Conservation (phyloP, 345 rosid genomes). For the Hypericum androsaemum region DNA sequence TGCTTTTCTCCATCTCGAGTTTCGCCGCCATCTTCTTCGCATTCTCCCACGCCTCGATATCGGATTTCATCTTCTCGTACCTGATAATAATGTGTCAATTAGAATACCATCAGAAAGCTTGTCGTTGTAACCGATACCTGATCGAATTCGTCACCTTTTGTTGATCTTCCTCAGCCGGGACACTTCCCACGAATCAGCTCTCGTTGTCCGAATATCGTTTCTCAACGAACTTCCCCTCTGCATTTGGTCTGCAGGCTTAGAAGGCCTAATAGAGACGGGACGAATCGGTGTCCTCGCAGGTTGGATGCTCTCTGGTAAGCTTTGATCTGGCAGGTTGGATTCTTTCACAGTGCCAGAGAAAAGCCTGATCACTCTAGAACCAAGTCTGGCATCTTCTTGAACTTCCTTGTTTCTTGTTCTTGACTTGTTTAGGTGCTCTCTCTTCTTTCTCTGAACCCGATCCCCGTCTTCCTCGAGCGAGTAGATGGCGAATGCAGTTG, state of each 20-base stretch:
- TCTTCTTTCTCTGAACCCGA: conserved; percentile 17
- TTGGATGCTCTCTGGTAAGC: conserved; percentile 11
- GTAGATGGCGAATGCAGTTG: conserved; percentile 37
- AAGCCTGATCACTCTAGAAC: conserved; percentile 8
- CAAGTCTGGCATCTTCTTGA: conserved; percentile 9
- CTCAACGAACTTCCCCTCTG: conserved; percentile 12
- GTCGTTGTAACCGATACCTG: not conserved
- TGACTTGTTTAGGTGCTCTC: conserved; percentile 32
- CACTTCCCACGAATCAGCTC: conserved; percentile 64
- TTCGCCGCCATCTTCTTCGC: conserved; percentile 50
- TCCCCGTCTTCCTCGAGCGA: conserved; percentile 33
- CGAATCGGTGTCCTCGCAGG: conserved; percentile 14
- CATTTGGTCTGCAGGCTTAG: conserved; percentile 8
- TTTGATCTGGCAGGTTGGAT: conserved; percentile 6
- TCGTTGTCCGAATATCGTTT: conserved; percentile 18
- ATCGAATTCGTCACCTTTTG: conserved; percentile 28
- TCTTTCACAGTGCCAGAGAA: conserved; percentile 16
- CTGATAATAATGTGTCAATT: conserved; percentile 24
- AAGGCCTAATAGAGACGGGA: conserved; percentile 19
- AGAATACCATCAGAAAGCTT: not conserved
- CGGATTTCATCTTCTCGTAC: conserved; percentile 49
- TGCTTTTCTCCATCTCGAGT: conserved; percentile 43
- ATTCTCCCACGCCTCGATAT: conserved; percentile 58
- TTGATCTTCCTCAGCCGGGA: conserved; percentile 37
- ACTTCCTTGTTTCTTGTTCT: conserved; percentile 15